Percentiles rank a stretch among this genome's conserved stretches.
These are phyloP conservation scores for Macrolepiota fuliginosa DNA, from an alignment of 768 basidiomycete species.

Conservation along the genomic window DNA sequence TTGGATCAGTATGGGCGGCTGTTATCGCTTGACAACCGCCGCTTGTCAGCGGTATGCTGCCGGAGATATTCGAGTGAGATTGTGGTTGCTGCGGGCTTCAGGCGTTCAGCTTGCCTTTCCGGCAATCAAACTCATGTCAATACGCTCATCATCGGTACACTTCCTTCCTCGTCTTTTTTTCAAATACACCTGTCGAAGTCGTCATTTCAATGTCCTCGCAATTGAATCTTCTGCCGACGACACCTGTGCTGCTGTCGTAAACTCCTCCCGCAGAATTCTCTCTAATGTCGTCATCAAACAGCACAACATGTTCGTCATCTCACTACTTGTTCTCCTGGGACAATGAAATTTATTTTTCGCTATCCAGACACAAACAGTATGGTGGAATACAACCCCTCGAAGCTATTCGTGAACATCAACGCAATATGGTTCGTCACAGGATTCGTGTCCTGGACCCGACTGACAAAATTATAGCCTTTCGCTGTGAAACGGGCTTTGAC, in stretches of 20 bases:
- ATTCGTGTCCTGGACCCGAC: not conserved
- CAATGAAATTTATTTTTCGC: not conserved
- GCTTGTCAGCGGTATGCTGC: not conserved
- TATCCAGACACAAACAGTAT: slow-evolving; percentile 48
- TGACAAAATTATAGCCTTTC: slow-evolving; percentile 49
- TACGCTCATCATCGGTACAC: slow-evolving; percentile 1
- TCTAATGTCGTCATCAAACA: slow-evolving; percentile 90
- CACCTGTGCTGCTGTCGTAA: slow-evolving; percentile 86
- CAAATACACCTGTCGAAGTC: slow-evolving; percentile 10
- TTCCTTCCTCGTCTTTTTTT: not conserved
- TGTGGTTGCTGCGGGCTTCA: not conserved
- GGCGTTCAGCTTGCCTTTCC: not conserved
- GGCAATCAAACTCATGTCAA: slow-evolving; percentile 9
- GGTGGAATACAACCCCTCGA: slow-evolving; percentile 80
- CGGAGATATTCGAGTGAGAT: too few species aligned
- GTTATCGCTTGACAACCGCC: not conserved
- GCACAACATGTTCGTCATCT: slow-evolving; percentile 48
- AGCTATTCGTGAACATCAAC: slow-evolving; percentile 78
- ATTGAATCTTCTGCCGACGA: slow-evolving; percentile 93
- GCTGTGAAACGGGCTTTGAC: slow-evolving; percentile 67
- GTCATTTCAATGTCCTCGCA: slow-evolving; percentile 63
- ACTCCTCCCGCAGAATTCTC: slow-evolving; percentile 63
- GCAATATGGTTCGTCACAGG: slow-evolving; percentile 58
- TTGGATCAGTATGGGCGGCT: not conserved
- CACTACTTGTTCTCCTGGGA: not conserved